These are phyloP conservation scores for Capsicum chinense DNA, from an alignment of 257 asterid genomes.

Conservation along the genomic window DNA sequence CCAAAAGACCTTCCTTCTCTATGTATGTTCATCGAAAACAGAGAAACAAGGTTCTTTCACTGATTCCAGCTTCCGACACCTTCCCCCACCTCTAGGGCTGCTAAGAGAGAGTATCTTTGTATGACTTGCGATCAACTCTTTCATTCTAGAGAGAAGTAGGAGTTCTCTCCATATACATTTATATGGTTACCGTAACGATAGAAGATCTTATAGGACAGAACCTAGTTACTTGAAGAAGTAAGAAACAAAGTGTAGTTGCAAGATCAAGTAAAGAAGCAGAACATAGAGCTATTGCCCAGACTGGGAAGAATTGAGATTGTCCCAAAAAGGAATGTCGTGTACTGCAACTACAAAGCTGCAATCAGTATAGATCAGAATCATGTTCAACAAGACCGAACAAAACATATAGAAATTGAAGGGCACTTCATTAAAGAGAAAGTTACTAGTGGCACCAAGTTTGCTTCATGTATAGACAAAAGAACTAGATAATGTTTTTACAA, in stretches of 20 bases:
- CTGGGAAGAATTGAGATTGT: not conserved
- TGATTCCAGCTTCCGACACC: too few relatives aligned
- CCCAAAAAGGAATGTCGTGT: not conserved
- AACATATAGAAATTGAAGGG: not conserved
- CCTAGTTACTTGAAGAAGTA: constrained; percentile 12
- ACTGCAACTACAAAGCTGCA: not conserved
- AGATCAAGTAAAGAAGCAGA: not conserved
- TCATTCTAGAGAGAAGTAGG: too few relatives aligned
- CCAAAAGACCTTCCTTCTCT: too few relatives aligned
- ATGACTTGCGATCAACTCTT: too few relatives aligned
- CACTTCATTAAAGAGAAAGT: not conserved
- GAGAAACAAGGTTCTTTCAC: too few relatives aligned
- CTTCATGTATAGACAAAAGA: not conserved
- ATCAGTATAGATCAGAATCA: not conserved
- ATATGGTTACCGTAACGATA: not conserved
- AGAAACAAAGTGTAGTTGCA: not conserved
- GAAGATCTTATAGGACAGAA: not conserved
- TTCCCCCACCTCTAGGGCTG: too few relatives aligned
- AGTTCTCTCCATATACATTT: too few relatives aligned
- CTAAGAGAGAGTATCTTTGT: too few relatives aligned
- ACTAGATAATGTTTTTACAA: not conserved
- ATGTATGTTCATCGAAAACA: too few relatives aligned
- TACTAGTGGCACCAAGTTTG: not conserved
- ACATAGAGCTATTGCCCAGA: not conserved
- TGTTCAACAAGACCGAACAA: not conserved